Evolutionary conservation across 192 early-diverging fungal genomes (phyloP).

Genomic region (Geranomyces variabilis): DNA sequence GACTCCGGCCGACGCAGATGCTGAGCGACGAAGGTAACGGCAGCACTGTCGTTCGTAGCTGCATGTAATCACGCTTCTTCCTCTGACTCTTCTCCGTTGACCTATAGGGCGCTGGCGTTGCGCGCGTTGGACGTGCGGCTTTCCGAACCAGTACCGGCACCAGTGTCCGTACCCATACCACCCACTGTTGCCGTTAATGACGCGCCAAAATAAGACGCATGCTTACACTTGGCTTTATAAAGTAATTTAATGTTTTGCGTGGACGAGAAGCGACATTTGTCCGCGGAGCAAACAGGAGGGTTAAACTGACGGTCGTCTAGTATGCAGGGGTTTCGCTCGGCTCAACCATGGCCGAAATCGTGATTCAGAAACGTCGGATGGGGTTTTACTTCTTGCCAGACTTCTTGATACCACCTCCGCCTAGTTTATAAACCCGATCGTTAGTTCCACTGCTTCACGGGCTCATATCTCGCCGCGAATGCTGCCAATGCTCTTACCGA

Average conservation of each 20-base stretch:
- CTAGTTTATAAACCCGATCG: background rate
- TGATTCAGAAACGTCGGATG: too few relatives aligned
- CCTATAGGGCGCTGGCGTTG: slow-evolving; percentile 64
- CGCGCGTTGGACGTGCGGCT: slow-evolving; percentile 68
- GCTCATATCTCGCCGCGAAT: too few relatives aligned
- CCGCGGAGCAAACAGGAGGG: too few relatives aligned
- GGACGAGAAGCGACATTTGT: too few relatives aligned
- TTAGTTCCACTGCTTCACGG: background rate
- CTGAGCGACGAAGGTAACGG: slow-evolving; percentile 66
- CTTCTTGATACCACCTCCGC: slow-evolving; percentile 36
- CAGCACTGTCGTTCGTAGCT: background rate
- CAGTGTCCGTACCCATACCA: background rate
- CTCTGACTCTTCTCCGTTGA: slow-evolving; percentile 7
- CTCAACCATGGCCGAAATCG: too few relatives aligned
- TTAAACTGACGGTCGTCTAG: too few relatives aligned
- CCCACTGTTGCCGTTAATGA: too few relatives aligned
- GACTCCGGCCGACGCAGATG: slow-evolving; percentile 46
- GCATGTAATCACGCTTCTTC: background rate
- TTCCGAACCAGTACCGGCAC: slow-evolving; percentile 1
- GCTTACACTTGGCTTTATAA: too few relatives aligned
- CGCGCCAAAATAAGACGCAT: too few relatives aligned
- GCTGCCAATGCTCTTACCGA: slow-evolving; percentile 4
- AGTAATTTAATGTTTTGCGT: too few relatives aligned
- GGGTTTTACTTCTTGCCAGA: slow-evolving; percentile 22
- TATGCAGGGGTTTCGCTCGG: too few relatives aligned